Base-by-base conservation (phyloP, 805 yeast genomes). In the Kuraishia molischiana region DNA sequence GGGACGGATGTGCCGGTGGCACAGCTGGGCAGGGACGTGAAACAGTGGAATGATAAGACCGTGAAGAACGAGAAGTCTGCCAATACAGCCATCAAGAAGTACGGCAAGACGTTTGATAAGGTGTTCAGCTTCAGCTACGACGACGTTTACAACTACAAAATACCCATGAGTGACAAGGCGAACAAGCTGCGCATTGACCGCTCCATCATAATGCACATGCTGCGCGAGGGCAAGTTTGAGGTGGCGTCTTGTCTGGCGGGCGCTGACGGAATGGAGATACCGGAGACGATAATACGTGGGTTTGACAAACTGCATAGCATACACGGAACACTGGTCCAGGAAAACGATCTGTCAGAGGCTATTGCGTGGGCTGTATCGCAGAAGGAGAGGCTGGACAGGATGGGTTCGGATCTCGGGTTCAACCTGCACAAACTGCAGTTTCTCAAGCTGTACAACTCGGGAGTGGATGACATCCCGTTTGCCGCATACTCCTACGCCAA, bases 401-500 rank as follows among this genome's bases (percentile, higher is more conserved):
- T 54, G 18, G 71, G 70, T 3, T 63, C 68, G 2, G 65, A 66
- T 35, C 48, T 73, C 19, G 73, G 67, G 45, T 69, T 66, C 47
- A 57, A 54, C 36, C 46, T 73, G 33, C 74, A 69, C 47, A 58
- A 59, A 39, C 49, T 65, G 26, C 66, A 68, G 41, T 72, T 61
- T 42, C 44, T 63, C 28, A 51, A 56, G 40, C 50, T 60, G 3
- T 53, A 50, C 39, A 49, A 44, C 15, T 32, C 52, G 20, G 17
- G 17, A 11, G 38, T 46, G 11, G 50, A 41, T 20, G 50, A 41
- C 26, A 29, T 39, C 3, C 43, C 54, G 3, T 55, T 38, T 13
- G 46, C 54, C 14, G 70, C 75, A 0, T 57, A 61, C 37, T 50
- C 55, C n/a, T 75, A 72, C 40, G 74, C 77, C 5, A 59, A 57